phyloP scores from a whole-genome alignment of 2,329 filamentous ascomycete genomes.

The Aspergillus niger region DNA sequence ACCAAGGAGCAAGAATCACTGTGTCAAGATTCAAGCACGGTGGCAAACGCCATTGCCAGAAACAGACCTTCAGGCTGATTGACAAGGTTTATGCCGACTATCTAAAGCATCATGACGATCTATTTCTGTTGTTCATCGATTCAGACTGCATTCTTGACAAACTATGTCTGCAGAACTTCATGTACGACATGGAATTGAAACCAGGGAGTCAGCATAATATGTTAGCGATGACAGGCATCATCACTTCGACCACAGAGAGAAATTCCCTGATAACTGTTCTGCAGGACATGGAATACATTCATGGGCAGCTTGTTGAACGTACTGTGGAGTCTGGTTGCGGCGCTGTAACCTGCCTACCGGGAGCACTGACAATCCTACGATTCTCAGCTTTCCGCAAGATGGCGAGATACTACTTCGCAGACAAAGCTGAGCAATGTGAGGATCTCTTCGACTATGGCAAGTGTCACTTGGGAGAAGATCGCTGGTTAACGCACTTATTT shows the following conservation, averaged over 20 bases:
- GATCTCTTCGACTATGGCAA: constrained; percentile 97
- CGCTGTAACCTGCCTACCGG: constrained; percentile 90
- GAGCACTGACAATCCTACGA: constrained; percentile 90
- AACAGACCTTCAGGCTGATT: constrained; percentile 87
- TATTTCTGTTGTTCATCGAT: constrained; percentile 96
- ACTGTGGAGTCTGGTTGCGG: constrained; percentile 94
- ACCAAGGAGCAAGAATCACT: constrained; percentile 80
- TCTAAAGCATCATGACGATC: constrained; percentile 80
- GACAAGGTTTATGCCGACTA: constrained; percentile 90
- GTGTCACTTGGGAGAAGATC: constrained; percentile 90
- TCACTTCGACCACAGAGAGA: constrained; percentile 88
- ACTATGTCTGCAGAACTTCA: constrained; percentile 92
- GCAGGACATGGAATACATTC: constrained; percentile 98
- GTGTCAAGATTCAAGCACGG: constrained; percentile 91
- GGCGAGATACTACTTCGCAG: constrained; percentile 98
- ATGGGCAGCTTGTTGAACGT: constrained; percentile 93
- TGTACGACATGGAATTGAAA: constrained; percentile 98
- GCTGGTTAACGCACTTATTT: constrained; percentile 96
- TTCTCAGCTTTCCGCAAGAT: constrained; percentile 96
- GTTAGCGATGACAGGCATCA: constrained; percentile 96
- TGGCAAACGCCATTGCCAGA: constrained; percentile 92
- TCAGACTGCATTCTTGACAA: constrained; percentile 93
- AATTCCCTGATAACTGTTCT: constrained; percentile 87
- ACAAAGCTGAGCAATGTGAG: constrained; percentile 92
- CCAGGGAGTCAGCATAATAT: constrained; percentile 89